phyloP scores from a whole-genome alignment of 495 filamentous ascomycete species.

The Pyrenula aspistea region DNA sequence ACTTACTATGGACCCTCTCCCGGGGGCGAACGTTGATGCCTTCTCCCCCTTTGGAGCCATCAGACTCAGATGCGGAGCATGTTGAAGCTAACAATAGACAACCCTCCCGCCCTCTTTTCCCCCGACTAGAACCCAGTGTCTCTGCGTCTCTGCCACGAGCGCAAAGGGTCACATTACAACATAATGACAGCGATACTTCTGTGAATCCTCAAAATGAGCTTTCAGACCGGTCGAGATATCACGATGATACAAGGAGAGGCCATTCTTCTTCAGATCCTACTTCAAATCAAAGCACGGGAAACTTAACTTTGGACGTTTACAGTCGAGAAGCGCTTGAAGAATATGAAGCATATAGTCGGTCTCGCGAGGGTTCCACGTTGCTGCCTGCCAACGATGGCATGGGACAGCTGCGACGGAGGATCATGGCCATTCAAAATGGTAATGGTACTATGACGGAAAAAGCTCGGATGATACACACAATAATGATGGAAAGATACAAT shows the following conservation, averaged over 20 bases:
- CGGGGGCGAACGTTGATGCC: slow-evolving; percentile 5
- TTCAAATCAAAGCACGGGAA: slow-evolving; percentile 4
- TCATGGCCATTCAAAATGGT: slow-evolving; percentile 57
- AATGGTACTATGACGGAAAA: slow-evolving; percentile 43
- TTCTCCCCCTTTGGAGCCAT: not conserved
- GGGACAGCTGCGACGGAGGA: slow-evolving; percentile 58
- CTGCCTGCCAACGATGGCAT: slow-evolving; percentile 94
- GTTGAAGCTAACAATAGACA: not conserved
- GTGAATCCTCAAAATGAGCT: slow-evolving; percentile 14
- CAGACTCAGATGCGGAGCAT: not conserved
- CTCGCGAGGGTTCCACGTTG: slow-evolving; percentile 4
- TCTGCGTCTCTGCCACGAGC: not conserved
- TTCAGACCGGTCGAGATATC: slow-evolving; percentile 18
- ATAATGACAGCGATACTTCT: slow-evolving; percentile 9
- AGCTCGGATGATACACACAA: slow-evolving; percentile 67
- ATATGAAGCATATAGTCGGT: slow-evolving; percentile 1
- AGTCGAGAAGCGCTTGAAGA: slow-evolving; percentile 1
- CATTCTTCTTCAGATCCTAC: not conserved
- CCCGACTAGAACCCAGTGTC: not conserved
- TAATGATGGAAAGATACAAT: slow-evolving; percentile 74
- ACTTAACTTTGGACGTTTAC: slow-evolving; percentile 1
- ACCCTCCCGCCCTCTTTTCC: not conserved
- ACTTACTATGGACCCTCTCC: slow-evolving; percentile 1
- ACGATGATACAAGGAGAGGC: not conserved
- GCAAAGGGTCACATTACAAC: not conserved